Evolutionary conservation across 768 basidiomycete genomes (phyloP).

Genomic region (Dendrothele bispora): DNA sequence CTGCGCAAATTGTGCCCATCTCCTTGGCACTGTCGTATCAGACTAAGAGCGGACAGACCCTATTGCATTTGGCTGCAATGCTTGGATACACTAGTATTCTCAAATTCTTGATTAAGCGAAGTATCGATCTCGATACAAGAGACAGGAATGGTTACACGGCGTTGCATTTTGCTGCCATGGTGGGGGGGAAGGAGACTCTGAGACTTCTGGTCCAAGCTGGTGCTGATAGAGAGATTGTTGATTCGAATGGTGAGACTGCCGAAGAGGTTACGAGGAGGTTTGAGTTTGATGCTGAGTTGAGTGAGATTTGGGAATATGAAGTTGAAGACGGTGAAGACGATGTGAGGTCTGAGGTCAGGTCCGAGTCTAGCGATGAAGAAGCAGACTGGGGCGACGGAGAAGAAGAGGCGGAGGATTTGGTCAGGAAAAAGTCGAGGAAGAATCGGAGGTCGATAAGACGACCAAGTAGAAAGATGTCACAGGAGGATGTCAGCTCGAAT

Average conservation of each 20-base stretch:
- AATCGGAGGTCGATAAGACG: not conserved
- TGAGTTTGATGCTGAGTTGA: no score
- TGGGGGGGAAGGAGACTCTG: constrained; percentile 61
- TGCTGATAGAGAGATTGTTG: constrained; percentile 77
- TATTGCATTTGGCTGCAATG: constrained; percentile 85
- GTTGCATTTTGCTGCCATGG: constrained; percentile 80
- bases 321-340: constrained; percentile 19
- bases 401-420: constrained; percentile 54
- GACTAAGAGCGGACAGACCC: constrained; percentile 75
- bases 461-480: not conserved
- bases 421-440: constrained; percentile 6
- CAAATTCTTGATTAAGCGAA: constrained; percentile 67
- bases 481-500: no score
- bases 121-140: constrained; percentile 77
- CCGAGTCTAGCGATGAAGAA: constrained; percentile 44
- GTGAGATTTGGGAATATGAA: no score
- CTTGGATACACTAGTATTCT: constrained; percentile 74
- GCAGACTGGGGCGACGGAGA: constrained; percentile 71
- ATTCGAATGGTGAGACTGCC: constrained; percentile 68
- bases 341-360: constrained; percentile 5
- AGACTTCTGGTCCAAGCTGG: constrained; percentile 73
- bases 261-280: constrained; percentile 45
- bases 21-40: constrained; percentile 66
- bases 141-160: constrained; percentile 92
- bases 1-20: constrained; percentile 42